Conservation (phyloP, 441 rosid genomes). For the Kokia cookei region DNA sequence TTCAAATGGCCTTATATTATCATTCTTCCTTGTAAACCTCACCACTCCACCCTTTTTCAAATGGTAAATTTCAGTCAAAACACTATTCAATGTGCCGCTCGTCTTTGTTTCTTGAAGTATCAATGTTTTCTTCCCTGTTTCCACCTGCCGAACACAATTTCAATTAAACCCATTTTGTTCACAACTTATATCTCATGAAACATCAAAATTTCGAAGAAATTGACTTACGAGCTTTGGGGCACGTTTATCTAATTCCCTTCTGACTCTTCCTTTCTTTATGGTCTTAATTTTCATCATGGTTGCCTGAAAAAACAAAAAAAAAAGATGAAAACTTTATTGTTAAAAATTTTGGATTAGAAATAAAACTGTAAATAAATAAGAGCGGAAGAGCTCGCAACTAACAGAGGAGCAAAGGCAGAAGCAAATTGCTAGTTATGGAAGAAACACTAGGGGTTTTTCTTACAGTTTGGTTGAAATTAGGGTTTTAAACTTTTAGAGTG, state of each 20-base stretch:
- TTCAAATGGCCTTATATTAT: conserved; percentile 88
- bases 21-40: conserved; percentile 82
- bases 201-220: neutral
- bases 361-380: neutral
- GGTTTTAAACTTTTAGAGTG: neutral
- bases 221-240: conserved; percentile 70
- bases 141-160: conserved; percentile 43
- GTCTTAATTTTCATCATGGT: conserved; percentile 55
- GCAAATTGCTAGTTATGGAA: neutral
- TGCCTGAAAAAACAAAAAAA: conserved; percentile 6
- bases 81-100: conserved; percentile 54
- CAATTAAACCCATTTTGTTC: neutral
- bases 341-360: neutral
- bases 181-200: neutral
- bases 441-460: conserved; percentile 6
- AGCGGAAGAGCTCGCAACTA: neutral
- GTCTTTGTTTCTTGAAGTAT: conserved; percentile 86
- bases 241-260: conserved; percentile 65
- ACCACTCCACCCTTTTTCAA: conserved; percentile 70
- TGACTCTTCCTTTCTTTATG: conserved; percentile 43
- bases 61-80: conserved; percentile 61
- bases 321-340: neutral
- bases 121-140: conserved; percentile 88
- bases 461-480: neutral
- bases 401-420: neutral